Conservation (phyloP, 257 asterid genomes). For the Solanum piurae region DNA sequence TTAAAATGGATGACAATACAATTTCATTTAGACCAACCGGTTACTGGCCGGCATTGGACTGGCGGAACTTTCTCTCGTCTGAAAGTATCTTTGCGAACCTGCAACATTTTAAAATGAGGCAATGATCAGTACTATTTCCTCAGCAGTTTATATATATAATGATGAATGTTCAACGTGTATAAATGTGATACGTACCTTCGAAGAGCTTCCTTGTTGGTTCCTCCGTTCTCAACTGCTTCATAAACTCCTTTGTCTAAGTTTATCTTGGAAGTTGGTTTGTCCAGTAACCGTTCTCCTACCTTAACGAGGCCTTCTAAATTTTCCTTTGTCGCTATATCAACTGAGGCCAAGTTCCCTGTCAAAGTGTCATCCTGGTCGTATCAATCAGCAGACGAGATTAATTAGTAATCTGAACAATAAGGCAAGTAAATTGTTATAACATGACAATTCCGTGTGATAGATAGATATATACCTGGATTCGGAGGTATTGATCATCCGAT, state of each 20-base stretch:
- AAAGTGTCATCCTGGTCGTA: constrained; percentile 29
- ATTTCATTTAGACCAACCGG: background rate
- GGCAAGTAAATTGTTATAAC: background rate
- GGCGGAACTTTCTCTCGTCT: constrained; percentile 30
- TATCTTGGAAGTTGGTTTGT: constrained; percentile 29
- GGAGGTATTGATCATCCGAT: constrained; percentile 38
- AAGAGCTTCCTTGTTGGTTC: constrained; percentile 43
- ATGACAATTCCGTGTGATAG: background rate
- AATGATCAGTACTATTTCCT: background rate
- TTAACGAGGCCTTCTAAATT: constrained; percentile 36
- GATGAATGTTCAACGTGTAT: background rate
- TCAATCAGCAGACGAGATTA: background rate
- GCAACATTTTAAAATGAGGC: background rate
- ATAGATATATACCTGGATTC: constrained; percentile 37
- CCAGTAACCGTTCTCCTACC: constrained; percentile 38
- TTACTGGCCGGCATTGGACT: background rate
- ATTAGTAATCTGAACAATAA: background rate
- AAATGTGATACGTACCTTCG: constrained; percentile 7
- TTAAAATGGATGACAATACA: background rate
- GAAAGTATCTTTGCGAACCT: constrained; percentile 48
- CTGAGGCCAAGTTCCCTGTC: constrained; percentile 24
- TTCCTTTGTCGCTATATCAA: constrained; percentile 31
- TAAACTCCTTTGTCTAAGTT: constrained; percentile 24
- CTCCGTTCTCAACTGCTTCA: constrained; percentile 30
- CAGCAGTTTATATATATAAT: background rate